A percentile compares a stretch with the other conserved stretches of the same genome.
These are phyloP conservation scores for Ophiostoma populinum DNA, from an alignment of 2,329 filamentous ascomycete genomes.

Conservation along the genomic window DNA sequence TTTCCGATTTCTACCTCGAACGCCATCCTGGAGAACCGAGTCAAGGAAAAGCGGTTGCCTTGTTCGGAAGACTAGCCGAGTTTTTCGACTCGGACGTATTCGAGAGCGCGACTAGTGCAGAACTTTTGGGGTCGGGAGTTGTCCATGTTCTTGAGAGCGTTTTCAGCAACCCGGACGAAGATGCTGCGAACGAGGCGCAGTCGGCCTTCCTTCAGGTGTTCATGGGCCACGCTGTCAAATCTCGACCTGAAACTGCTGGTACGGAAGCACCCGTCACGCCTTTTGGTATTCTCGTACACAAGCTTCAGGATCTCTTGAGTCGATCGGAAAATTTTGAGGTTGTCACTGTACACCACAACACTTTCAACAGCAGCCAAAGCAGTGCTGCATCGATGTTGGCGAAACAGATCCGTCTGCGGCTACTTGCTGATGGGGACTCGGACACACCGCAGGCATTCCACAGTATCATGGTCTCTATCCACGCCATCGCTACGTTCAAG, in stretches of 20 bases:
- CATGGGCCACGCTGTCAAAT: conserved; percentile 58
- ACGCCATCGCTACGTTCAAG: conserved; percentile 96
- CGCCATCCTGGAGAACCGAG: conserved; percentile 28
- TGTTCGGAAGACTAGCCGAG: conserved; percentile 61
- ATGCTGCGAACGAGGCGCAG: conserved; percentile 48
- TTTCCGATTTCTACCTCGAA: conserved; percentile 52
- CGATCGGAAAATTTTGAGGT: conserved; percentile 97
- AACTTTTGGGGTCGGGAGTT: conserved; percentile 78
- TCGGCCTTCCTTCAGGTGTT: conserved; percentile 81
- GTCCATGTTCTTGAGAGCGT: conserved; percentile 70
- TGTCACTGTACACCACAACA: conserved; percentile 83
- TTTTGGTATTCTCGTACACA: conserved; percentile 81
- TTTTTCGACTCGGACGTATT: conserved; percentile 82
- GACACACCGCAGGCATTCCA: conserved; percentile 76
- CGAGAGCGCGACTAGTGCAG: conserved; percentile 88
- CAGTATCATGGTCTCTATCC: conserved; percentile 96
- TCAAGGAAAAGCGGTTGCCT: conserved; percentile 35
- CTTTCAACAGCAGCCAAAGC: conserved; percentile 74
- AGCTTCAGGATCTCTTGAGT: conserved; percentile 89
- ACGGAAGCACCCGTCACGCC: conserved; percentile 59
- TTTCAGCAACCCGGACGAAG: conserved; percentile 54
- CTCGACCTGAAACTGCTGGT: conserved; percentile 45
- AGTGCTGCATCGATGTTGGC: conserved; percentile 91
- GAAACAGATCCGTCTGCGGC: conserved; percentile 79
- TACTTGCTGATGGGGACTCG: conserved; percentile 78